These are phyloP conservation scores for Alternaria tenuissima DNA, from an alignment of 2,329 filamentous ascomycete genomes.

Conservation along the genomic window DNA sequence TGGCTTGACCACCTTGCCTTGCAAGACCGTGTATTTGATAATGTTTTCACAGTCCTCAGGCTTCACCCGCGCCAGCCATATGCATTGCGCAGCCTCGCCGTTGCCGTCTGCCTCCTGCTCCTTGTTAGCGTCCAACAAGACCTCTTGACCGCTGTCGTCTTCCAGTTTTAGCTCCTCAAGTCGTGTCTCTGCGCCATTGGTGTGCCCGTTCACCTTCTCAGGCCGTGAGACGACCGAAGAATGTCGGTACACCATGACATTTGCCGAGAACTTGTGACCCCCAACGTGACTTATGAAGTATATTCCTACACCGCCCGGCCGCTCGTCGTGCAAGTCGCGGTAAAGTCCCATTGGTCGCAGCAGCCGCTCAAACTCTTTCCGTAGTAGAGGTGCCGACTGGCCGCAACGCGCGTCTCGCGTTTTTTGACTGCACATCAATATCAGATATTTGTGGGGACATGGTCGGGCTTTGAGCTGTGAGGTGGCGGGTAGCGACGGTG, in stretches of 20 bases:
- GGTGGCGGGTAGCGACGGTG: slow-evolving; percentile 38
- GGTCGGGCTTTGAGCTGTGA: slow-evolving; percentile 65
- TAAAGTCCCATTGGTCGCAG: slow-evolving; percentile 84
- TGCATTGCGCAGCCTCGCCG: slow-evolving; percentile 77
- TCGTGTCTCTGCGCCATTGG: slow-evolving; percentile 44
- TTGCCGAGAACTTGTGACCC: slow-evolving; percentile 95
- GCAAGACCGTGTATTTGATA: slow-evolving; percentile 84
- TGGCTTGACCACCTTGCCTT: slow-evolving; percentile 94
- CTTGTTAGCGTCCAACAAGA: slow-evolving; percentile 42
- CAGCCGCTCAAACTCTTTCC: slow-evolving; percentile 87
- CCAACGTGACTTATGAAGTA: slow-evolving; percentile 98
- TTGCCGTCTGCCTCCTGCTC: slow-evolving; percentile 49
- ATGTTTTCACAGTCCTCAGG: slow-evolving; percentile 95
- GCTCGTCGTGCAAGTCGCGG: slow-evolving; percentile 85
- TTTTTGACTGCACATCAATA: slow-evolving; percentile 91
- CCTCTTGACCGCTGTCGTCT: slow-evolving; percentile 48
- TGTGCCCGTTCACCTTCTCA: slow-evolving; percentile 28
- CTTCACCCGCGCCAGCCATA: slow-evolving; percentile 85
- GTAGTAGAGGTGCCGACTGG: slow-evolving; percentile 89
- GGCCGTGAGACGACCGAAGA: slow-evolving; percentile 39
- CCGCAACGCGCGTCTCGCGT: slow-evolving; percentile 96
- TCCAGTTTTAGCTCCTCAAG: slow-evolving; percentile 50
- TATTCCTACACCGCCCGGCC: slow-evolving; percentile 90
- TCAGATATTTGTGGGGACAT: slow-evolving; percentile 83
- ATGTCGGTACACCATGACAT: slow-evolving; percentile 88